Percentiles rank a stretch among this genome's conserved stretches.
These are phyloP conservation scores for Xylaria scruposa DNA, from an alignment of 495 filamentous ascomycete genomes.

Conservation along the genomic window DNA sequence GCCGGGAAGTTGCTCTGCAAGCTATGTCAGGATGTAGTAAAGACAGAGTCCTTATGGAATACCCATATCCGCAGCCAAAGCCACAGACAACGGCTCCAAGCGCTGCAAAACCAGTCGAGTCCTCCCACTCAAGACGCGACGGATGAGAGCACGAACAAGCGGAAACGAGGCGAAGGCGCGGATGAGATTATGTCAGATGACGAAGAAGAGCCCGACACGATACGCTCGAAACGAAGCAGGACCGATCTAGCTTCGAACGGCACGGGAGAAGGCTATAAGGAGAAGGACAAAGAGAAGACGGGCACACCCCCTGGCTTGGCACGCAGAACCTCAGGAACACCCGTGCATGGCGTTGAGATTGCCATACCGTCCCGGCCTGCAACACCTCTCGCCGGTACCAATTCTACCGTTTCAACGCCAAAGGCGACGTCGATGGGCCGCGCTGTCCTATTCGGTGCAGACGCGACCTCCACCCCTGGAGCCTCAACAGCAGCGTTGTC, in stretches of 20 bases:
- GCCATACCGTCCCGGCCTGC: constrained; percentile 63
- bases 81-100: constrained; percentile 53
- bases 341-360: constrained; percentile 56
- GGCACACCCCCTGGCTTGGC: constrained; percentile 42
- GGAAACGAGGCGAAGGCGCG: constrained; percentile 47
- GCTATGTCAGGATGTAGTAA: constrained; percentile 64
- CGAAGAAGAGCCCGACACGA: constrained; percentile 46
- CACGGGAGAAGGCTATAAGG: constrained; percentile 9
- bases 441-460: constrained; percentile 48
- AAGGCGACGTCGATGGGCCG: constrained; percentile 43
- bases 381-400: constrained; percentile 50
- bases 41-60: constrained; percentile 68
- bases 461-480: constrained; percentile 26
- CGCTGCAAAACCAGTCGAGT: constrained; percentile 27
- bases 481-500: constrained; percentile 29
- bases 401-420: constrained; percentile 41
- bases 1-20: constrained; percentile 65
- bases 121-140: constrained; percentile 15
- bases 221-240: constrained; percentile 52
- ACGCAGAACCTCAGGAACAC: constrained; percentile 47
- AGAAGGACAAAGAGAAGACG: constrained; percentile 32
- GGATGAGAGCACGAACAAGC: constrained; percentile 40
- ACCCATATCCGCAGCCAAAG: constrained; percentile 56
- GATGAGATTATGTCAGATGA: constrained; percentile 43
- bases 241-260: constrained; percentile 31